These are phyloP conservation scores for Fusarium chuoi DNA, from an alignment of 2,329 filamentous ascomycete genomes.

Conservation along the genomic window DNA sequence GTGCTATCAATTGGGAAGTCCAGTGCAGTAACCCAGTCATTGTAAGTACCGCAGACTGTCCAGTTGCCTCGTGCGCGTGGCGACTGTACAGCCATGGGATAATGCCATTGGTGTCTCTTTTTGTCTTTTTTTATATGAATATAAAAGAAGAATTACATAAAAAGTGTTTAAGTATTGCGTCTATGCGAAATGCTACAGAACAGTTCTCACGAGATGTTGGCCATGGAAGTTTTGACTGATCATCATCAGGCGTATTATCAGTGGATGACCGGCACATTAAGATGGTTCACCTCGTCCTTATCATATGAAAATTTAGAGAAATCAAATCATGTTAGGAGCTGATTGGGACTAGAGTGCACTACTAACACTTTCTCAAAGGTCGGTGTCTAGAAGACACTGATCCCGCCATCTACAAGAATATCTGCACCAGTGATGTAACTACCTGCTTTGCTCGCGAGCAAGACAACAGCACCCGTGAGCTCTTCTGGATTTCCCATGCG, in stretches of 20 bases:
- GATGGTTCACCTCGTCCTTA: no score
- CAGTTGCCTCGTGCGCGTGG: background rate
- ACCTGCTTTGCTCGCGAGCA: conserved; percentile 17
- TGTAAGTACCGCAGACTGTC: background rate
- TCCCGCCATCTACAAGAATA: conserved; percentile 13
- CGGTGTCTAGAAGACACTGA: conserved; percentile 1
- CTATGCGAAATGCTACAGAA: rapidly evolving
- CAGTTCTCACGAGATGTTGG: no score
- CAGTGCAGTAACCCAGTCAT: background rate
- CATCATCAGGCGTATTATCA: background rate
- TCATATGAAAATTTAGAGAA: rapidly evolving
- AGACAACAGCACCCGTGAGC: conserved; percentile 6
- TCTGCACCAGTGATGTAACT: conserved; percentile 21
- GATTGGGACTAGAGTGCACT: background rate
- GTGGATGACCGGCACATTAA: background rate
- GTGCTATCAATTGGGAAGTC: no score
- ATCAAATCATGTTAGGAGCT: background rate
- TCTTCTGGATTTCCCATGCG: conserved; percentile 17
- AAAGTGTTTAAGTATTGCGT: no score
- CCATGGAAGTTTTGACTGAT: background rate
- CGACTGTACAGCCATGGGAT: background rate
- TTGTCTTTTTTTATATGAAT: background rate
- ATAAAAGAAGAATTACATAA: rapidly evolving
- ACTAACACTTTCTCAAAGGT: background rate
- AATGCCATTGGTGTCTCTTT: background rate